phyloP scores from a whole-genome alignment of 305 asterid genomes.

The Fraxinus floribunda region DNA sequence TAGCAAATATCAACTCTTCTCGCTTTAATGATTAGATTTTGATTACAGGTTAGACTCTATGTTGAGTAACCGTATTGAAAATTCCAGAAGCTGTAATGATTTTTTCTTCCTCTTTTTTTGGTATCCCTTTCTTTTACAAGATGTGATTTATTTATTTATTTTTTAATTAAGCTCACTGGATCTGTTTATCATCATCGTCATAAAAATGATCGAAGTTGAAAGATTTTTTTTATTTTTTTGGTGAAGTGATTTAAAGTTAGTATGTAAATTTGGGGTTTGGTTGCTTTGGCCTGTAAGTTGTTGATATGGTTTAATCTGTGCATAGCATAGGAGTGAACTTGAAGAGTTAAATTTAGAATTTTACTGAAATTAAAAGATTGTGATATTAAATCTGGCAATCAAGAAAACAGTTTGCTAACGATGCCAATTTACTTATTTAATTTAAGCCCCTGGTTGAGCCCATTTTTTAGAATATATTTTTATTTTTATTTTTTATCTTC shows the following conservation, averaged over 20 bases:
- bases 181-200: neutral
- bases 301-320: neutral
- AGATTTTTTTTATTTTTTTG: neutral
- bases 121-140: neutral
- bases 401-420: neutral
- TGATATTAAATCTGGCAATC: neutral
- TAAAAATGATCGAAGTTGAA: neutral
- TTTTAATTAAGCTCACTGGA: neutral
- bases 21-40: constrained; percentile 11
- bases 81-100: neutral
- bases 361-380: neutral
- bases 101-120: neutral
- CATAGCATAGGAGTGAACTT: neutral
- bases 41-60: constrained; percentile 22
- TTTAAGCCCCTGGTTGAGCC: neutral
- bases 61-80: constrained; percentile 3
- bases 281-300: constrained; percentile 1
- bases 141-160: neutral
- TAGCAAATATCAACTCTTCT: neutral
- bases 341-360: neutral
- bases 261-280: constrained; percentile 17
- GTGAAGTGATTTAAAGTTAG: neutral
- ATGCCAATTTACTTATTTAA: neutral
- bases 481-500: neutral
- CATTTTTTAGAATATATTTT: neutral